Evolutionary conservation across 1,284 basidiomycete species (phyloP), one percentile per base, ranked within the genome.

Genomic region (Rhodotorula sp.): DNA sequence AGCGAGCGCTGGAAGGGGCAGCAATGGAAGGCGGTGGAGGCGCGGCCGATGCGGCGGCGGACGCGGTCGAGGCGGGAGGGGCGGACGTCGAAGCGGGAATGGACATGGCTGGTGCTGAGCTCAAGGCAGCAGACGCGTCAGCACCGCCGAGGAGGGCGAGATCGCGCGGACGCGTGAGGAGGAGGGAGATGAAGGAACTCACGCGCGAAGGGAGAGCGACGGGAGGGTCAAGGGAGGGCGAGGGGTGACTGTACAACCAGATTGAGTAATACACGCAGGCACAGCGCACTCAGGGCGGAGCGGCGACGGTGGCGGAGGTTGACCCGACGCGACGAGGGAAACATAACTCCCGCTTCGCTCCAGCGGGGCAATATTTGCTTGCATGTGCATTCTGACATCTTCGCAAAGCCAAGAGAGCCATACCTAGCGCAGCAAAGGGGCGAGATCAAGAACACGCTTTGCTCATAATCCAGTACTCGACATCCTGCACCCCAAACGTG

Each of bases 401-500:
- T 15, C 50, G 10, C 50, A 8, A 12, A 22, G 15, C n/a, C 15
- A n/a, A 1, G 10, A 27, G 4, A 9, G 27, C 25, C 15, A 3
- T n/a, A 0, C n/a, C 46, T 48, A 19, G 46, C 6, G 50, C 25
- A 22, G 27, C 48, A 15, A 50, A 50, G 9, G 5, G 22, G 29
- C 19, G 53, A 34, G 32, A 21, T 48, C 32, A 32, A 4, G 29
- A 34, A 36, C 57, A 48, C 25, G 29, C 9, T n/a, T 69, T 72
- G 44, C 68, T 72, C 61, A 72, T 2, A 13, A 75, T 75, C n/a
- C 8, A 6, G 32, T 75, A 75, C 46, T 72, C 73, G 22, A 63
- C 70, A 5, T 65, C 61, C 10, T 56, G 41, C n/a, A 36, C 37
- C 13, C 58, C 70, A 32, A 51, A 72, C 41, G n/a, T 2, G 25